phyloP scores from a whole-genome alignment of 2,329 filamentous ascomycete genomes.

The Colletotrichum costaricense region DNA sequence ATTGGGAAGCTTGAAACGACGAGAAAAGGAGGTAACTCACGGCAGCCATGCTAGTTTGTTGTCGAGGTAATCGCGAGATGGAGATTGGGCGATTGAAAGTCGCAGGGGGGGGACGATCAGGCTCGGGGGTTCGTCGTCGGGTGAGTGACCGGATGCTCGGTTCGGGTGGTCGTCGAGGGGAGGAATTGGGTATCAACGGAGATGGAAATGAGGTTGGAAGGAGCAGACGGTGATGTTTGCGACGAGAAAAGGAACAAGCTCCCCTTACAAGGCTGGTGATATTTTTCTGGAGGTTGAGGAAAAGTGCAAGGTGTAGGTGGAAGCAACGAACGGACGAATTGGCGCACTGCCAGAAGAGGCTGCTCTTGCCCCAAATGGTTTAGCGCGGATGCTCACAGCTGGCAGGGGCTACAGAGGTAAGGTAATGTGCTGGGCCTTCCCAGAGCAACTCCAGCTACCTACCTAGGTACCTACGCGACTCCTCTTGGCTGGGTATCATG shows the following conservation, averaged over 20 bases:
- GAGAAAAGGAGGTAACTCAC: conserved; percentile 27
- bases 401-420: conserved; percentile 22
- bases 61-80: conserved; percentile 33
- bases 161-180: conserved; percentile 19
- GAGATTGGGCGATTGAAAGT: conserved; percentile 17
- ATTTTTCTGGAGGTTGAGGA: conserved; percentile 37
- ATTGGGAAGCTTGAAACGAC: background rate
- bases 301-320: conserved; percentile 36
- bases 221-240: conserved; percentile 36
- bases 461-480: too few relatives aligned
- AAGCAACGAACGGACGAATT: conserved; percentile 37
- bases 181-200: conserved; percentile 37
- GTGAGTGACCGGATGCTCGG: conserved; percentile 23
- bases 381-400: conserved; percentile 18
- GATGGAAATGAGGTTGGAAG: conserved; percentile 33
- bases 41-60: conserved; percentile 37
- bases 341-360: conserved; percentile 35
- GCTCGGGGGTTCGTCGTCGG: conserved; percentile 27
- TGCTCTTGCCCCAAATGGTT: conserved; percentile 26
- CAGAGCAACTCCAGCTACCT: conserved; percentile 6
- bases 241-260: conserved; percentile 35
- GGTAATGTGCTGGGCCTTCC: conserved; percentile 17
- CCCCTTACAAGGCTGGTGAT: conserved; percentile 38
- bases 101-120: conserved; percentile 26
- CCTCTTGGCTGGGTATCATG: background rate